Percentiles rank a stretch among this genome's conserved stretches.
Evolutionary conservation across 306 rosid species (phyloP).

Genomic region (Cicer judaicum): DNA sequence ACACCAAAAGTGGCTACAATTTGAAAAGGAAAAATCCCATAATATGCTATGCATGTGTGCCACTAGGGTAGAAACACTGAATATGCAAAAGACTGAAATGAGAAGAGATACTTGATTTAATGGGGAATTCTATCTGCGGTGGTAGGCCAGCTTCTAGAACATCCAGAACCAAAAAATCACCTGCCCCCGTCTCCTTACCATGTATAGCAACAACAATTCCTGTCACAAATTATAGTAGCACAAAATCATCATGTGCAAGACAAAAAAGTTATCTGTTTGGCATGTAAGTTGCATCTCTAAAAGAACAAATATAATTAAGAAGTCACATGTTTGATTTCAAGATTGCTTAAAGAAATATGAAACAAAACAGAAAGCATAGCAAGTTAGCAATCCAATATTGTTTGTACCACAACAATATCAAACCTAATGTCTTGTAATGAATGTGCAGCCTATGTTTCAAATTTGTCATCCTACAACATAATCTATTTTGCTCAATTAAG

Average conservation of each 20-base stretch:
- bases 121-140: conserved; percentile 78
- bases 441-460: conserved; percentile 1
- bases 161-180: conserved; percentile 79
- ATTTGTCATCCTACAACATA: conserved; percentile 30
- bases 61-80: conserved; percentile 37
- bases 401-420: conserved; percentile 20
- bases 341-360: conserved; percentile 30
- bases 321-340: conserved; percentile 35
- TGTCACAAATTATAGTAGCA: conserved; percentile 49
- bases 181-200: conserved; percentile 75
- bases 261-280: conserved; percentile 4
- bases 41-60: conserved; percentile 13
- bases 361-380: conserved; percentile 34
- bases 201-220: conserved; percentile 81
- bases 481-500: conserved; percentile 15
- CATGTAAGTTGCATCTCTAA: conserved; percentile 24
- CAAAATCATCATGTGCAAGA: conserved; percentile 34
- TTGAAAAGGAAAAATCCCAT: background rate
- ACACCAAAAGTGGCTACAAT: conserved; percentile 15
- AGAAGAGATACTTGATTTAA: conserved; percentile 61
- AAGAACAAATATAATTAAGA: conserved; percentile 17
- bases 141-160: conserved; percentile 95
- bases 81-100: conserved; percentile 34
- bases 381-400: conserved; percentile 30
- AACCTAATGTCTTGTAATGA: conserved; percentile 1